Conservation (phyloP, 257 asterid species). For the Ajuga chamaepitys region DNA sequence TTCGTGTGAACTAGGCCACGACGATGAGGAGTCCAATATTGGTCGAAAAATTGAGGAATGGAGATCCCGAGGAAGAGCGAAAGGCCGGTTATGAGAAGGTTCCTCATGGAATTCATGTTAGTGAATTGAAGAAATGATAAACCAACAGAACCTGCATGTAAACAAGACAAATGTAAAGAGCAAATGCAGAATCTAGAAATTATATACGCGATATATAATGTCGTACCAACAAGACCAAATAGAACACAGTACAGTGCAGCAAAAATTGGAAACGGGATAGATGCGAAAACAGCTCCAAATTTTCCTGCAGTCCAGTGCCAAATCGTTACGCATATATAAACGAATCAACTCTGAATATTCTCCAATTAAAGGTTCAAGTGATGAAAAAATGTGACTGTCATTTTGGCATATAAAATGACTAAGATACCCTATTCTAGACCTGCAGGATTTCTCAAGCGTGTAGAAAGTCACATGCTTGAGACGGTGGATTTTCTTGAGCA, state of each 20-base stretch:
- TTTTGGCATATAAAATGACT: no score
- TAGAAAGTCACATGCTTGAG: no score
- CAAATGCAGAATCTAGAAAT: neutral
- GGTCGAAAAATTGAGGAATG: constrained; percentile 74
- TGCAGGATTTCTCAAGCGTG: no score
- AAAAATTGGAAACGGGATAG: constrained; percentile 84
- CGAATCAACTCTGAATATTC: no score
- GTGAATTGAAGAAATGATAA: constrained; percentile 96
- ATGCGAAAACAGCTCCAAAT: constrained; percentile 98
- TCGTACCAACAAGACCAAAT: constrained; percentile 95
- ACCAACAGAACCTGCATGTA: constrained; percentile 82
- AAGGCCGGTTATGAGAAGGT: constrained; percentile 83
- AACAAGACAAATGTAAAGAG: neutral
- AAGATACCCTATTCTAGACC: no score
- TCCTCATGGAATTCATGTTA: constrained; percentile 98
- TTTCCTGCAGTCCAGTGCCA: constrained; percentile 52
- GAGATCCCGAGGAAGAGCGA: constrained; percentile 96
- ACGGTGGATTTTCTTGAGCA: no score
- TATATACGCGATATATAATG: neutral
- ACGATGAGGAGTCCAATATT: constrained; percentile 56
- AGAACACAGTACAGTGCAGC: constrained; percentile 91
- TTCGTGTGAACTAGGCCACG: constrained; percentile 80
- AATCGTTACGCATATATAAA: neutral
- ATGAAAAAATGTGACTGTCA: no score
- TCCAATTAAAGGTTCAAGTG: no score